Percentiles rank a stretch among this genome's conserved stretches.
phyloP scores from a whole-genome alignment of 1,284 basidiomycete genomes.

The Marasmius fiardii region DNA sequence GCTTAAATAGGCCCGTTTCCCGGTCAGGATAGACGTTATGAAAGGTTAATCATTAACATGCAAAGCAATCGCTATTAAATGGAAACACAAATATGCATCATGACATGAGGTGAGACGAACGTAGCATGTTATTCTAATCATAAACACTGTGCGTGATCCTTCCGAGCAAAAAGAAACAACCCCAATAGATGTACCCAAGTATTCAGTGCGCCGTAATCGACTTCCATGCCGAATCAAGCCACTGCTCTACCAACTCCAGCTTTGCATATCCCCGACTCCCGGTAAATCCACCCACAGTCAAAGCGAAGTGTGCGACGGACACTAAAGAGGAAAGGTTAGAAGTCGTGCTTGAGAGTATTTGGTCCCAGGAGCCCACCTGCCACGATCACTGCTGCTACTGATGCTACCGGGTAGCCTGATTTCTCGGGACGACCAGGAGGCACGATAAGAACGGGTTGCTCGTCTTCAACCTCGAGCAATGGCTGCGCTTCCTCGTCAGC shows the following conservation, averaged over 20 bases:
- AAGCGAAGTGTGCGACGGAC: slow-evolving; percentile 46
- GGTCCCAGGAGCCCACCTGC: slow-evolving; percentile 29
- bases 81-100: too few relatives aligned
- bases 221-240: slow-evolving; percentile 28
- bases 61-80: too few relatives aligned
- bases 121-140: too few relatives aligned
- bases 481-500: slow-evolving; percentile 4
- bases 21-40: too few relatives aligned
- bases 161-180: neutral
- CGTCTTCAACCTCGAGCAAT: slow-evolving; percentile 4
- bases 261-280: slow-evolving; percentile 45
- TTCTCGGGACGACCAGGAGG: slow-evolving; percentile 16
- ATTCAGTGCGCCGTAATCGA: neutral
- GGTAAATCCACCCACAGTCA: slow-evolving; percentile 49
- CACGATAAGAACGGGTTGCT: slow-evolving; percentile 16
- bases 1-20: too few relatives aligned
- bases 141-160: too few relatives aligned
- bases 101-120: too few relatives aligned
- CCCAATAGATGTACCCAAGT: neutral
- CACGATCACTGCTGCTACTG: slow-evolving; percentile 42
- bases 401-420: slow-evolving; percentile 30
- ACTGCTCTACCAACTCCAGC: slow-evolving; percentile 38
- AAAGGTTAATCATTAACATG: too few relatives aligned
- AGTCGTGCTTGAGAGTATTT: neutral
- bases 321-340: slow-evolving; percentile 23